A percentile compares a stretch with the other conserved stretches of the same genome.
These are phyloP conservation scores for Rhexocercosporidium sp. DNA, from an alignment of 2,329 filamentous ascomycete genomes.

Conservation along the genomic window DNA sequence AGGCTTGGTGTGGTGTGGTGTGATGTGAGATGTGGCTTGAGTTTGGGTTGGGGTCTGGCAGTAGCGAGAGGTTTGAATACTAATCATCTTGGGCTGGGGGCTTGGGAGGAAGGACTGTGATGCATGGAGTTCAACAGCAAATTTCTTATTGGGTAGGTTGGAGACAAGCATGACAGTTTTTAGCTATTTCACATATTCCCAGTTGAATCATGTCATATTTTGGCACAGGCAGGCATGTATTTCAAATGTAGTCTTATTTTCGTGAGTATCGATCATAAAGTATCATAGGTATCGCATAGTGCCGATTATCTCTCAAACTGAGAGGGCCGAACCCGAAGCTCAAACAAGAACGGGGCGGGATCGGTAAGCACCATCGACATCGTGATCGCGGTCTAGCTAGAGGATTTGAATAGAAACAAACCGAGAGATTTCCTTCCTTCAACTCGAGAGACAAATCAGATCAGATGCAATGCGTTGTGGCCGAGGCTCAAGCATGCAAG, in stretches of 20 bases:
- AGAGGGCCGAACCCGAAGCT: not conserved
- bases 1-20: not conserved
- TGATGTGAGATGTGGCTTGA: not conserved
- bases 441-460: not conserved
- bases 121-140: too few relatives aligned
- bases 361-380: not conserved
- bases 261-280: too few relatives aligned
- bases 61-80: not conserved
- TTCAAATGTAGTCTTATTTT: slow-evolving; percentile 15
- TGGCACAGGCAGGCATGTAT: slow-evolving; percentile 19
- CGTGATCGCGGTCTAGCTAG: not conserved
- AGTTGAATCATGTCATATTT: not conserved
- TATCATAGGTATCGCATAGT: slow-evolving; percentile 6
- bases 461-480: not conserved
- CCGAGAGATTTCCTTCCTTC: not conserved
- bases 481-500: not conserved
- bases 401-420: not conserved
- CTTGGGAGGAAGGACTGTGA: not conserved
- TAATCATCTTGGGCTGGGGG: not conserved
- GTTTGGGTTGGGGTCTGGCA: not conserved
- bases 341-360: not conserved
- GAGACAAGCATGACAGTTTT: not conserved
- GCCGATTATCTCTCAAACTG: not conserved
- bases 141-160: too few relatives aligned
- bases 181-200: not conserved